A percentile compares a stretch with the other conserved stretches of the same genome.
Evolutionary conservation across 305 asterid species (phyloP).

Genomic region (Lippia alba): DNA sequence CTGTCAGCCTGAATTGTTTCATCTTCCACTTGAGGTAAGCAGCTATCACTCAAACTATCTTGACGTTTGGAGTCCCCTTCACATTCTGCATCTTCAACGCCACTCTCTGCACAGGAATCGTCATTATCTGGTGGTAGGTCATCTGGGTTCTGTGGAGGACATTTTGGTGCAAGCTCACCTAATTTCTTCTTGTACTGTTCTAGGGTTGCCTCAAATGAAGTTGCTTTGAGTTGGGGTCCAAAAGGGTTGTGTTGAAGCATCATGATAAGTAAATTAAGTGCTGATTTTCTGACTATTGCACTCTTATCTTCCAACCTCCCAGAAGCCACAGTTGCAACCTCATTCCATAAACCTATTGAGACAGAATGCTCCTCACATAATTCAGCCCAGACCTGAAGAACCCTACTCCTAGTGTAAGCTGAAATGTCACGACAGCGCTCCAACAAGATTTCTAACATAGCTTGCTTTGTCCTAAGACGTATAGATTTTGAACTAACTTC

Average conservation of each 20-base stretch:
- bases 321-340: slow-evolving; percentile 87
- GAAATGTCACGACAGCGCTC: slow-evolving; percentile 95
- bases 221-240: slow-evolving; percentile 87
- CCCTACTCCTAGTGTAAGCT: slow-evolving; percentile 96
- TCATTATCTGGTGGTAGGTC: slow-evolving; percentile 53
- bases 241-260: slow-evolving; percentile 99
- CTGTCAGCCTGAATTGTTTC: slow-evolving; percentile 44
- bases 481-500: slow-evolving; percentile 82
- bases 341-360: slow-evolving; percentile 96
- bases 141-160: slow-evolving; percentile 45
- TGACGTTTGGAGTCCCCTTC: slow-evolving; percentile 47
- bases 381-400: slow-evolving; percentile 97
- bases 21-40: slow-evolving; percentile 54
- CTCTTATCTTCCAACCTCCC: slow-evolving; percentile 97
- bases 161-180: slow-evolving; percentile 65
- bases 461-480: slow-evolving; percentile 90
- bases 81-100: slow-evolving; percentile 53
- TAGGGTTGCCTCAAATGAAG: slow-evolving; percentile 90
- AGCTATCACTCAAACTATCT: slow-evolving; percentile 77
- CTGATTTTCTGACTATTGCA: slow-evolving; percentile 93
- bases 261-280: slow-evolving; percentile 86
- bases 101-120: slow-evolving; percentile 58
- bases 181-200: slow-evolving; percentile 89
- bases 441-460: slow-evolving; percentile 92
- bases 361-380: slow-evolving; percentile 90